Evolutionary conservation across 2,329 filamentous ascomycete species (phyloP).

Genomic region (Aspergillus sp.): DNA sequence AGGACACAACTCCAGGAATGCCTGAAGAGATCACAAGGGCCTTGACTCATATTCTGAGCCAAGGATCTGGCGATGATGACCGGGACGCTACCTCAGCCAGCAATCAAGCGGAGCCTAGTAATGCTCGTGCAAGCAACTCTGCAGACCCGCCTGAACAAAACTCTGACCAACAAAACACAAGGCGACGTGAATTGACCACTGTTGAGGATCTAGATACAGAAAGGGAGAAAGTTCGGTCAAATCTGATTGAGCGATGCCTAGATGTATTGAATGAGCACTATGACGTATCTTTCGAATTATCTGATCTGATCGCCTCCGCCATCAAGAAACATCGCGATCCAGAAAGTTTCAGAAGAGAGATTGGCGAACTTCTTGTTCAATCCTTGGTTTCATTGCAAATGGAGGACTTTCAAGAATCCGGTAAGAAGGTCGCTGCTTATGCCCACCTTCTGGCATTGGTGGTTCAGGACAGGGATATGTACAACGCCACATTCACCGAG

Average conservation of each 20-base stretch:
- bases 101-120: constrained; percentile 17
- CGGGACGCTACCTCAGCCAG: constrained; percentile 24
- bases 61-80: constrained; percentile 27
- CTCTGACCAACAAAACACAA: constrained; percentile 25
- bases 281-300: constrained; percentile 83
- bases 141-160: constrained; percentile 20
- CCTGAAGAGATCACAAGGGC: constrained; percentile 41
- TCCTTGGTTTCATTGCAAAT: constrained; percentile 71
- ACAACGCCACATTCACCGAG: constrained; percentile 70
- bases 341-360: constrained; percentile 63
- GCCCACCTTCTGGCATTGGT: constrained; percentile 88
- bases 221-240: constrained; percentile 68
- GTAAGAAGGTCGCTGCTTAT: constrained; percentile 80
- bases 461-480: constrained; percentile 79
- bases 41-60: constrained; percentile 42
- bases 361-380: constrained; percentile 78
- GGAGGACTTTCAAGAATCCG: constrained; percentile 55
- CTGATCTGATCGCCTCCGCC: constrained; percentile 78
- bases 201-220: constrained; percentile 78
- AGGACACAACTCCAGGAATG: constrained; percentile 22
- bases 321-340: constrained; percentile 61
- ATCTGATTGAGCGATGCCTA: constrained; percentile 83
- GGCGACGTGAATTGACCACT: constrained; percentile 46
- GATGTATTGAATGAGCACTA: constrained; percentile 88
- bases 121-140: constrained; percentile 19